phyloP scores from a whole-genome alignment of 208 protist genomes.

The Lotmaria passim region DNA sequence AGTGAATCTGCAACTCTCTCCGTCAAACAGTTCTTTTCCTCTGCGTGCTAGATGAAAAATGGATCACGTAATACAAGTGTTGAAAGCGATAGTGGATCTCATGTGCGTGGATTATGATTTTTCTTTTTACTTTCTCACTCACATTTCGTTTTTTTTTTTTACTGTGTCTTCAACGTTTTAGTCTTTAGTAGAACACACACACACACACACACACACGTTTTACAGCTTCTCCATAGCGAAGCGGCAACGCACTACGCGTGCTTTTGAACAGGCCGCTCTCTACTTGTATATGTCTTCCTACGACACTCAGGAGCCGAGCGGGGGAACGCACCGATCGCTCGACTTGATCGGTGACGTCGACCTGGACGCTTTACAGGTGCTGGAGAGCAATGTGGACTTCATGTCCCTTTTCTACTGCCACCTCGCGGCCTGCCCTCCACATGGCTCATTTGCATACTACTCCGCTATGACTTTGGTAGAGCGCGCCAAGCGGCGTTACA shows the following conservation, averaged over 20 bases:
- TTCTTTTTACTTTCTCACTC: background rate
- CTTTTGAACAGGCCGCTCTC: background rate
- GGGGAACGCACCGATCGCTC: background rate
- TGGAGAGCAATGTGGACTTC: conserved; percentile 65
- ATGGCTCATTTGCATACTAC: conserved; percentile 77
- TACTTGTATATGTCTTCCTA: conserved; percentile 3
- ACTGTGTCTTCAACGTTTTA: background rate
- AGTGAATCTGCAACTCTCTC: too few species aligned
- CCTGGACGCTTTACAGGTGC: conserved; percentile 16
- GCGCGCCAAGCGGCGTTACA: conserved; percentile 42
- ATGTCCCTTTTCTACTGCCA: conserved; percentile 80
- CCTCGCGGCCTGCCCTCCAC: conserved; percentile 66
- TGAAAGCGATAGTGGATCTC: too few species aligned
- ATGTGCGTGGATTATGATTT: too few species aligned
- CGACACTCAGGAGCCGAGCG: background rate
- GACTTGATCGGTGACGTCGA: conserved; percentile 22
- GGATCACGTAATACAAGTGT: too few species aligned
- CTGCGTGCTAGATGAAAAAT: too few species aligned
- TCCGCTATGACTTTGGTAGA: conserved; percentile 70
- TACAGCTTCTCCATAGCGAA: too few species aligned
- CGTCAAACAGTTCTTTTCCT: too few species aligned
- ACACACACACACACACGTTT: background rate
- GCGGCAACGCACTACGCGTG: too few species aligned
- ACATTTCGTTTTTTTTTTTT: background rate
- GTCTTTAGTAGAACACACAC: background rate